Evolutionary conservation across 108 stramenopile species (phyloP).

Genomic region (Parietichytrium sp.): DNA sequence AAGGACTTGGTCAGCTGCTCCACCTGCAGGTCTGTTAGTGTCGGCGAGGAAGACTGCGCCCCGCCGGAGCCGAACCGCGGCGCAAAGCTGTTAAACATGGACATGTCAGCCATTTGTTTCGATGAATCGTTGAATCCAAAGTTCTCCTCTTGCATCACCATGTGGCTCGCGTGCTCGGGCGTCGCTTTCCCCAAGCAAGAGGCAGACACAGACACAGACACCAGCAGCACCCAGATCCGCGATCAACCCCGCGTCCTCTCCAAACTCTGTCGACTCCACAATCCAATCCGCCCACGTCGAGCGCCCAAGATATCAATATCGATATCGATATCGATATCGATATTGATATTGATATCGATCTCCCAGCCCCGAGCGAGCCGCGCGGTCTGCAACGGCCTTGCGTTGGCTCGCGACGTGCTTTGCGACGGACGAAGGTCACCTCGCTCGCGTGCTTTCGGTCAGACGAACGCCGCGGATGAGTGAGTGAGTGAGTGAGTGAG

Average conservation of each 20-base stretch:
- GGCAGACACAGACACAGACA: no score
- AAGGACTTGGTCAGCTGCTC: constrained; percentile 10
- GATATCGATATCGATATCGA: background rate
- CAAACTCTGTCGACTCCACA: no score
- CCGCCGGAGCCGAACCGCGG: background rate
- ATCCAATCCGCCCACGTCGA: no score
- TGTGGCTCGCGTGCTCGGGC: background rate
- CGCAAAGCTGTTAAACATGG: background rate
- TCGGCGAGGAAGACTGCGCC: background rate
- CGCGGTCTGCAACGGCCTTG: background rate
- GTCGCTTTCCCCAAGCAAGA: background rate
- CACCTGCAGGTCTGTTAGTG: background rate
- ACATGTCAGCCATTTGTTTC: background rate
- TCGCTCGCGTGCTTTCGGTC: no score
- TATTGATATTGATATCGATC: background rate
- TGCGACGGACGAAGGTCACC: background rate
- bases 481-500: background rate
- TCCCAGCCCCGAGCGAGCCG: background rate
- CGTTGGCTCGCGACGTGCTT: background rate
- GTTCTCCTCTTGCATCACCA: background rate
- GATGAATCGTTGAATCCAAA: background rate
- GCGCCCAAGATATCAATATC: background rate
- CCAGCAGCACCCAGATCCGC: no score
- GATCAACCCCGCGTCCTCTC: no score
- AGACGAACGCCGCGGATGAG: no score